These are phyloP conservation scores for Tricholoma saponaceum DNA, from an alignment of 768 basidiomycete species.

Conservation along the genomic window DNA sequence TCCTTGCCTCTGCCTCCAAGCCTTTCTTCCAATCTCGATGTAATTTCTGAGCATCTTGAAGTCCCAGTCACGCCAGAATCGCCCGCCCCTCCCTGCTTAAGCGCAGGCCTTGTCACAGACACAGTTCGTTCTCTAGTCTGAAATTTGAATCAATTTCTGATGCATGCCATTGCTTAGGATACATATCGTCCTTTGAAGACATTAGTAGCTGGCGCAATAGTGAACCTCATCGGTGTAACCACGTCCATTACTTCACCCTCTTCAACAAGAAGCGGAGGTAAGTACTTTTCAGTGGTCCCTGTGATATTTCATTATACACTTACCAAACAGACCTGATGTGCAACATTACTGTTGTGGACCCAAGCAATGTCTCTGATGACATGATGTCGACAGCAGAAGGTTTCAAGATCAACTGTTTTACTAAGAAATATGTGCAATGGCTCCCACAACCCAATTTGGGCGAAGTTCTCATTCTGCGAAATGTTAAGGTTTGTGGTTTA, in stretches of 20 bases:
- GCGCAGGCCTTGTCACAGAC: background rate
- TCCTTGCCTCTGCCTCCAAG: background rate
- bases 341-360: slow-evolving; percentile 47
- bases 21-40: background rate
- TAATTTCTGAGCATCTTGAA: background rate
- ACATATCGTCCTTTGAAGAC: slow-evolving; percentile 14
- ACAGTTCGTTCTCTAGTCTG: background rate
- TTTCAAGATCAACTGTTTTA: slow-evolving; percentile 49
- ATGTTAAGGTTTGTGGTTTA: slow-evolving; percentile 39
- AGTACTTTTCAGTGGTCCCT: background rate
- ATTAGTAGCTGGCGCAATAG: slow-evolving; percentile 1
- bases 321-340: slow-evolving; percentile 39
- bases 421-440: slow-evolving; percentile 40
- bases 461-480: slow-evolving; percentile 47
- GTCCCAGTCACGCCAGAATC: background rate
- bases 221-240: slow-evolving; percentile 23
- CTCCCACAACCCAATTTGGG: slow-evolving; percentile 46
- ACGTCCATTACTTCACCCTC: slow-evolving; percentile 11
- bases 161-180: slow-evolving; percentile 1
- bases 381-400: slow-evolving; percentile 17
- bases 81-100: background rate
- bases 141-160: background rate
- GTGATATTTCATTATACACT: background rate
- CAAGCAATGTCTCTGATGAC: slow-evolving; percentile 36
- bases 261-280: slow-evolving; percentile 21